These are phyloP conservation scores for Leishmania amazonensis DNA, from an alignment of 208 protist genomes.

Conservation along the genomic window DNA sequence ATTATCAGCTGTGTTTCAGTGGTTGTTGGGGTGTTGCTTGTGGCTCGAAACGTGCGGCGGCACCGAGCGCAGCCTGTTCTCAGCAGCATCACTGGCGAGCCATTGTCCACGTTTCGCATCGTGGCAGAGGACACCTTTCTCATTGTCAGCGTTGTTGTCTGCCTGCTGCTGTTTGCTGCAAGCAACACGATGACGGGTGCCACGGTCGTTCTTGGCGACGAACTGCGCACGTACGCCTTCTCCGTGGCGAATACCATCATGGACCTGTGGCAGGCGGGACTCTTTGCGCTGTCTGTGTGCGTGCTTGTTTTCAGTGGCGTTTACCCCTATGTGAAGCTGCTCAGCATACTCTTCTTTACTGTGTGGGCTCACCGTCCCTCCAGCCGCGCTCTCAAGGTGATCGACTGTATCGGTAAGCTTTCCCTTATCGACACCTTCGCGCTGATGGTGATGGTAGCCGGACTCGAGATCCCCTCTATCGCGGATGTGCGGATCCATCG, in stretches of 20 bases:
- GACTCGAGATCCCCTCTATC: conserved; percentile 62
- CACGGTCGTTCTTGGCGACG: conserved; percentile 43
- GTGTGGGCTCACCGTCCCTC: conserved; percentile 52
- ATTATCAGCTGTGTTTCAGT: neutral
- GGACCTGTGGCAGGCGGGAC: conserved; percentile 87
- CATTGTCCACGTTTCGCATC: conserved; percentile 30
- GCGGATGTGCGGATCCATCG: conserved; percentile 42
- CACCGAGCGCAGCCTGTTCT: conserved; percentile 28
- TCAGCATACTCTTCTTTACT: conserved; percentile 60
- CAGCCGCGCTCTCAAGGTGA: conserved; percentile 52
- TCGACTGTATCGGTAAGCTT: conserved; percentile 94
- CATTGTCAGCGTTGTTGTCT: conserved; percentile 20
- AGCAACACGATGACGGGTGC: conserved; percentile 67
- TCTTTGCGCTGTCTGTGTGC: conserved; percentile 82
- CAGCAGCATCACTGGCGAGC: conserved; percentile 3
- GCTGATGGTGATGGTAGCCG: conserved; percentile 92
- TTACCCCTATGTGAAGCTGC: conserved; percentile 96
- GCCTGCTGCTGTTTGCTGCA: conserved; percentile 42
- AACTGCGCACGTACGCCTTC: conserved; percentile 77
- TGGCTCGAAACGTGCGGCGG: conserved; percentile 15
- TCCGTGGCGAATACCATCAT: conserved; percentile 74
- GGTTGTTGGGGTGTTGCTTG: conserved; percentile 5
- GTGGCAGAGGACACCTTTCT: conserved; percentile 56
- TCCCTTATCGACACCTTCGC: conserved; percentile 94
- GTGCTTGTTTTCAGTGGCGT: conserved; percentile 93